Conservation (phyloP, 305 asterid species). For the Solanum hybrid region DNA sequence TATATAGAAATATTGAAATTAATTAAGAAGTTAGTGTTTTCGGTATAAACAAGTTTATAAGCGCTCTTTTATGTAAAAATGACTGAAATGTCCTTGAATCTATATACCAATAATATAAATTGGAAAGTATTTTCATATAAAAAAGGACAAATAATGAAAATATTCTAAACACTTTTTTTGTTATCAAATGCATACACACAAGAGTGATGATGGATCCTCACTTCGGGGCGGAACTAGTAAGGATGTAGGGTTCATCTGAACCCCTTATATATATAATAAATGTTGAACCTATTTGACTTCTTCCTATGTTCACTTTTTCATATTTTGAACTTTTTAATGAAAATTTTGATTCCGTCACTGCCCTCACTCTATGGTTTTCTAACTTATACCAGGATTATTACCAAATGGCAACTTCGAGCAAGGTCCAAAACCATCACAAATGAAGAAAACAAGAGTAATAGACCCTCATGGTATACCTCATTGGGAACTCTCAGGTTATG, state of each 20-base stretch:
- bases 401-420: slow-evolving; percentile 19
- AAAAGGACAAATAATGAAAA: background rate
- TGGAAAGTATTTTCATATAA: background rate
- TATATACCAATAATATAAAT: background rate
- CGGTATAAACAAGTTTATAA: background rate
- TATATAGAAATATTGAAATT: background rate
- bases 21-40: background rate
- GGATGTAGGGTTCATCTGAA: background rate
- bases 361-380: background rate
- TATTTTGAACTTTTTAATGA: background rate
- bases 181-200: background rate
- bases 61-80: background rate
- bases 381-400: slow-evolving; percentile 9
- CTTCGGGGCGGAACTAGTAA: background rate
- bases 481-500: slow-evolving; percentile 17
- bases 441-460: slow-evolving; percentile 12
- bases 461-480: slow-evolving; percentile 14
- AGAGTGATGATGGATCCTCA: background rate
- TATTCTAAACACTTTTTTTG: background rate
- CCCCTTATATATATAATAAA: background rate
- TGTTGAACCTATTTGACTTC: background rate
- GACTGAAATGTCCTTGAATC: background rate
- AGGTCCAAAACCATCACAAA: slow-evolving; percentile 16
- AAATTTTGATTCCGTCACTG: accelerated
- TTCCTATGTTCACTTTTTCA: background rate